A percentile compares a stretch with the other conserved stretches of the same genome.
phyloP scores from a whole-genome alignment of 2,329 filamentous ascomycete species.

The Fusarium liriodendri region DNA sequence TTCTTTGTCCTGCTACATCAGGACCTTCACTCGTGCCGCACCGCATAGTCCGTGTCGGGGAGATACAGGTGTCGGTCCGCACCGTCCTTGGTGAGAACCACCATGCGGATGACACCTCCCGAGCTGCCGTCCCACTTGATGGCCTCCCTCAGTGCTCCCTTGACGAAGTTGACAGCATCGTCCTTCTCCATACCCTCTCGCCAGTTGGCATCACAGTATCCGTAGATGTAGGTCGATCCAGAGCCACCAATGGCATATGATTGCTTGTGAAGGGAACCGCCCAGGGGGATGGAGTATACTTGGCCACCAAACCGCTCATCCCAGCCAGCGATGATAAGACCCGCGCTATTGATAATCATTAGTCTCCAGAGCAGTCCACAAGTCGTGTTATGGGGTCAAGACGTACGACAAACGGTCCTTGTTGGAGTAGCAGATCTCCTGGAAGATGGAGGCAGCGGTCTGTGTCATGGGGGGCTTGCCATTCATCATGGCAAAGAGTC shows the following conservation, averaged over 20 bases:
- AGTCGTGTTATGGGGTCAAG: neutral
- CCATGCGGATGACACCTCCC: slow-evolving; percentile 97
- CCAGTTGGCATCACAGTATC: slow-evolving; percentile 98
- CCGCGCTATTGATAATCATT: slow-evolving; percentile 70
- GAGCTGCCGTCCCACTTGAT: slow-evolving; percentile 99
- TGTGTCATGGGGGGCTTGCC: slow-evolving; percentile 92
- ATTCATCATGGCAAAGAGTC: slow-evolving; percentile 91
- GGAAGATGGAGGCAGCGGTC: slow-evolving; percentile 94
- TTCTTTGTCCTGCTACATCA: slow-evolving; percentile 32
- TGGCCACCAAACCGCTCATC: slow-evolving; percentile 95
- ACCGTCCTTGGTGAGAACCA: slow-evolving; percentile 90
- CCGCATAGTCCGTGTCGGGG: slow-evolving; percentile 89
- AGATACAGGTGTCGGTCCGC: slow-evolving; percentile 95
- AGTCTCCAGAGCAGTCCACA: slow-evolving; percentile 9
- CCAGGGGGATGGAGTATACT: slow-evolving; percentile 96
- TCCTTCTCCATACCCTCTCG: slow-evolving; percentile 92
- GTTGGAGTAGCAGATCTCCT: slow-evolving; percentile 98
- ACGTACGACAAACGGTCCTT: slow-evolving; percentile 90
- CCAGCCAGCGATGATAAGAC: slow-evolving; percentile 98
- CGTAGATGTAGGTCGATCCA: slow-evolving; percentile 99
- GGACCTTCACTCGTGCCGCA: slow-evolving; percentile 68
- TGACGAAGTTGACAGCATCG: slow-evolving; percentile 93
- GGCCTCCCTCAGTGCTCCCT: slow-evolving; percentile 88
- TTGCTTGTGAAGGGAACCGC: slow-evolving; percentile 97
- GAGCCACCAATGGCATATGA: slow-evolving; percentile 95